Base-by-base conservation (phyloP, 768 basidiomycete genomes). In the Boletus insuetus region DNA sequence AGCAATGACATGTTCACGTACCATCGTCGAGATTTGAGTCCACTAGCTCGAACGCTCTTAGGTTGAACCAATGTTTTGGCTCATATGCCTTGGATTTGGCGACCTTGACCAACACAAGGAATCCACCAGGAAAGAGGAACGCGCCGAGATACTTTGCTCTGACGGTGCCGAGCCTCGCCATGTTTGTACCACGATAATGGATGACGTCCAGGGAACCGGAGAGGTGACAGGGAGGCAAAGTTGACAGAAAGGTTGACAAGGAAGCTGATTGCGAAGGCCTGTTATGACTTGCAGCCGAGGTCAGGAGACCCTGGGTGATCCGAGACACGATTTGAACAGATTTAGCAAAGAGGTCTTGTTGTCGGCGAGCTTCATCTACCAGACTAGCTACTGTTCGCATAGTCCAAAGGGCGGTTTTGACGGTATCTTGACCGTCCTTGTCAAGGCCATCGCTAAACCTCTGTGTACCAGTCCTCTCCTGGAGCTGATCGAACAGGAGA, bases 121-220 rank as follows among this genome's bases (percentile, higher is more conserved):
- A 98, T 12, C 90, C 93, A 12, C 89, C 86, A 35, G 79, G 74
- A 64, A 94, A 99, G 42, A 99, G 74, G 71, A 99, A 96, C 17
- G 88, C 89, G 31, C 91, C 94, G 24, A 92, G 79, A 69, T 97
- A 98, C 71, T 91, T 92, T 56, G 89, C 87, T 68, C 80, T 84
- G 62, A 89, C 77, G 32, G 79, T 82, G 47, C 78, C 74, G 6
- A 68, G 72, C 61, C 65, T 78, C 40, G 69, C 75, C 51, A 74
- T 61, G 35, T 78, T 77, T 43, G 73, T 61, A n/a, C 75, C 70
- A 42, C 79, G 79, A 57, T 85, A 82, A 64, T 90, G 85, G 59
- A 98, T 83, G 51, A 95, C 89, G 66, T 98, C 95, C 56, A 98
- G 72, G 3, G 93, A 85, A 11, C 95, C 95, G 2, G 88, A 86